Base-by-base conservation (phyloP, 805 yeast species). In the Candida maesae region DNA sequence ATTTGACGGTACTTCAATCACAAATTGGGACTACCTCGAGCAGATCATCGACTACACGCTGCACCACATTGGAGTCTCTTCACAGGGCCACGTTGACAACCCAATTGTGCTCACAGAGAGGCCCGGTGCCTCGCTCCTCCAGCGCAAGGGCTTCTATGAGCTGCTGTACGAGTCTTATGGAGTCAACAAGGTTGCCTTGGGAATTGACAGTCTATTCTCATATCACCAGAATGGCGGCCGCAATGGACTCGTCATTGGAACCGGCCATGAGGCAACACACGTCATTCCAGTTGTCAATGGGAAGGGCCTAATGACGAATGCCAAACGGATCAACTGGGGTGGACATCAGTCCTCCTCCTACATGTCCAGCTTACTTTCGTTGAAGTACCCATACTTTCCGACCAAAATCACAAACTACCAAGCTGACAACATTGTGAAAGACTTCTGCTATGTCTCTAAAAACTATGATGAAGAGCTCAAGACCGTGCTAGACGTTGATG, bases 351-450 rank as follows among this genome's bases (percentile, higher is more conserved):
- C 90, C 1, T 76, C 73, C 23, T 77, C 73, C 29, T 90, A 73
- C 51, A 59, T 93, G 56, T 74, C 72, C 42, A 74, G 70, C 50
- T 71, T 83, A 26, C 63, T 93, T 36, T 71, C 79, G 2, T 68
- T 93, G 55, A 93, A 93, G 60, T 93, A 93, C 61, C 98, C 99
- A 1, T 83, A 79, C 52, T 93, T 90, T 60, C 98, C 99, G 5
- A 66, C 85, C 2, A 83, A 79, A 49, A 65, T 91, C 39, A 69
- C 79, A 7, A 64, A 67, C 11, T 66, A 69, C 41, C 95, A 91
- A 56, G 74, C 83, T 11, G 79, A 82, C 36, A 65, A 74, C 42
- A 62, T 93, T 56, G 73, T 89, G 31, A 75, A 84, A 32, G 84
- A 88, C 48, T 82, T 73, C 62, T 88, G 95, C 55, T 89, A 86